Base-by-base conservation (phyloP, 495 filamentous ascomycete species). In the Ramalina intermedia region DNA sequence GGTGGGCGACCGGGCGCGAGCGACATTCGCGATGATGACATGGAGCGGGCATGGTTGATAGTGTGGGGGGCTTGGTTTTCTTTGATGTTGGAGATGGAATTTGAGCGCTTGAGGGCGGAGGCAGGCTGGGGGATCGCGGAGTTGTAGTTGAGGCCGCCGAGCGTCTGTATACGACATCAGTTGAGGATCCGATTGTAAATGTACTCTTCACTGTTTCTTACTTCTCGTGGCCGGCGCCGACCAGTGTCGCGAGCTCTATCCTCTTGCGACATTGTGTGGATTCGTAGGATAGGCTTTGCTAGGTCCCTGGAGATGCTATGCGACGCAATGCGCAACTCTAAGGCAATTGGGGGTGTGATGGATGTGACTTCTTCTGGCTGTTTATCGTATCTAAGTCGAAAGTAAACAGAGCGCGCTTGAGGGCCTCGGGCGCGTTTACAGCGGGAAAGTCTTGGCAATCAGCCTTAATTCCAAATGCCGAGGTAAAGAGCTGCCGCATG, bases 61-160 rank as follows among this genome's bases (percentile, higher is more conserved):
- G 70, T 77, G 63, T 89, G 78, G 62, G 79, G 79, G 35, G 75
- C 70, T 35, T 74, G 73, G 37, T 73, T 67, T 58, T 79, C 80
- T 59, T 80, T 75, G 54, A 74, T 67, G 53, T 74, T 76, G 46
- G 79, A 79, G 41, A 81, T 81, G n/a, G 86, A 89, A 56, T 79
- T 94, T 7, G 86, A 85, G 61, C 91, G 85, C 66, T 96, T 96
- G 70, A 96, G 74, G 21, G 91, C 85, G n/a, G 91, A 96, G n/a
- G 82, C 70, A 5, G 88, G 87, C 63, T 87, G 84, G 5, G 89
- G 88, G 47, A 94, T 83, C n/a, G 77, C 70, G 37, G 82, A 80
- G 58, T 82, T 90, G 63, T 79, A 76, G 59, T 79, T 84, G 58
- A 89, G 73, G 56, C 77, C 75, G 53, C 79, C 86, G 38, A 93